These are phyloP conservation scores for Paulownia fortunei DNA, from an alignment of 257 asterid species.

Conservation along the genomic window DNA sequence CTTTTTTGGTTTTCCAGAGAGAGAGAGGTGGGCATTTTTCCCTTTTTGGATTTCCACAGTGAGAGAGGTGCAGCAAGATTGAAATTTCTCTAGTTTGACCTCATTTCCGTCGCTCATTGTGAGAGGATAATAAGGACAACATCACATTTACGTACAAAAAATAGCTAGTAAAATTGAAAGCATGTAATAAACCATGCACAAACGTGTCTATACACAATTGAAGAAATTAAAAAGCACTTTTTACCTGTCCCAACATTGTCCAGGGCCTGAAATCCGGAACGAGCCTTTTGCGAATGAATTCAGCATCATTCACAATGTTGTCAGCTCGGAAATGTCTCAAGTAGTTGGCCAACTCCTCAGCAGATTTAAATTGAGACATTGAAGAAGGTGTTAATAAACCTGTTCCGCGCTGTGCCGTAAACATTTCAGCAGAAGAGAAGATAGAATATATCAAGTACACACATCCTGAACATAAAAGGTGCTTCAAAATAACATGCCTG, in stretches of 20 bases:
- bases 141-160: slow-evolving; percentile 1
- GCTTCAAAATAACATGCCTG: slow-evolving; percentile 67
- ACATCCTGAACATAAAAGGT: slow-evolving; percentile 9
- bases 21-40: neutral
- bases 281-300: slow-evolving; percentile 74
- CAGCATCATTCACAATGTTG: slow-evolving; percentile 89
- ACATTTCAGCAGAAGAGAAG: slow-evolving; percentile 40
- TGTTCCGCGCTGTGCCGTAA: slow-evolving; percentile 85
- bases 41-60: neutral
- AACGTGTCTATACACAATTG: neutral
- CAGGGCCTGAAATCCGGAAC: slow-evolving; percentile 84
- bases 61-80: neutral
- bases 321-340: slow-evolving; percentile 90
- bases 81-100: slow-evolving; percentile 6
- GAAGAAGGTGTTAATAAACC: slow-evolving; percentile 93
- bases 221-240: slow-evolving; percentile 6
- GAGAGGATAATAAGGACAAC: slow-evolving; percentile 1
- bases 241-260: slow-evolving; percentile 95
- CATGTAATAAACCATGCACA: slow-evolving; percentile 1
- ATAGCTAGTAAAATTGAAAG: slow-evolving; percentile 1
- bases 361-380: slow-evolving; percentile 76
- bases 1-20: neutral
- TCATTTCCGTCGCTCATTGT: neutral
- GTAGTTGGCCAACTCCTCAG: slow-evolving; percentile 69
- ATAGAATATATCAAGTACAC: neutral